A percentile compares a stretch with the other conserved stretches of the same genome.
phyloP scores from a whole-genome alignment of 164 flowering plant species.

The Echeveria elegans region DNA sequence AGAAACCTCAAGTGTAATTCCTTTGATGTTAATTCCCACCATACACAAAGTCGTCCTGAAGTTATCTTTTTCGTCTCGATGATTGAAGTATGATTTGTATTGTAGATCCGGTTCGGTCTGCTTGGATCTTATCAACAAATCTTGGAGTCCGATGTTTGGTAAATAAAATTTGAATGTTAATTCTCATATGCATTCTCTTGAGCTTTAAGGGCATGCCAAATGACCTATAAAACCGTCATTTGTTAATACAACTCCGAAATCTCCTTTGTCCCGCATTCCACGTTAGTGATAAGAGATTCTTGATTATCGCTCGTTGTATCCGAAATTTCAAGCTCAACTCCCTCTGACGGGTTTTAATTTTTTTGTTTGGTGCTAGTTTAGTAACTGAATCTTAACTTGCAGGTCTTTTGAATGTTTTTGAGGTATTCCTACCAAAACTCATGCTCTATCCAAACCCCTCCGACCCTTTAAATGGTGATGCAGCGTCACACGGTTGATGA shows the following conservation, averaged over 20 bases:
- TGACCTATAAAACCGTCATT: neutral
- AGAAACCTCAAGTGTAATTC: too few relatives aligned
- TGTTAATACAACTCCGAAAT: neutral
- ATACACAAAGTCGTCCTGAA: too few relatives aligned
- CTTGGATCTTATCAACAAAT: constrained; percentile 92
- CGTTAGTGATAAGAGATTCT: neutral
- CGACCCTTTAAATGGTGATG: constrained; percentile 72
- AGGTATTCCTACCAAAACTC: constrained; percentile 70
- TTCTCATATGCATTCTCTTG: neutral
- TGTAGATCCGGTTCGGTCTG: constrained; percentile 95
- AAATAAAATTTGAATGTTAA: constrained; percentile 12
- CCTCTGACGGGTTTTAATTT: too few relatives aligned
- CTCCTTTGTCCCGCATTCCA: neutral
- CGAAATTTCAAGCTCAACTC: neutral
- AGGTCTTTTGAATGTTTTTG: constrained; percentile 44
- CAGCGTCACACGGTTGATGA: constrained; percentile 72
- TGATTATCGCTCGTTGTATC: neutral
- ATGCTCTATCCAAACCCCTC: constrained; percentile 77
- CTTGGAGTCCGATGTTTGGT: constrained; percentile 99
- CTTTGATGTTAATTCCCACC: too few relatives aligned
- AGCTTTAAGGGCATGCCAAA: neutral
- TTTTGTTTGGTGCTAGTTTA: too few relatives aligned
- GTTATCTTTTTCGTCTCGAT: too few relatives aligned
- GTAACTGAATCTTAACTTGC: neutral
- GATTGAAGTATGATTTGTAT: too few relatives aligned